Evolutionary conservation across 1,284 basidiomycete genomes (phyloP).

Genomic region (Papiliotrema flavescens): DNA sequence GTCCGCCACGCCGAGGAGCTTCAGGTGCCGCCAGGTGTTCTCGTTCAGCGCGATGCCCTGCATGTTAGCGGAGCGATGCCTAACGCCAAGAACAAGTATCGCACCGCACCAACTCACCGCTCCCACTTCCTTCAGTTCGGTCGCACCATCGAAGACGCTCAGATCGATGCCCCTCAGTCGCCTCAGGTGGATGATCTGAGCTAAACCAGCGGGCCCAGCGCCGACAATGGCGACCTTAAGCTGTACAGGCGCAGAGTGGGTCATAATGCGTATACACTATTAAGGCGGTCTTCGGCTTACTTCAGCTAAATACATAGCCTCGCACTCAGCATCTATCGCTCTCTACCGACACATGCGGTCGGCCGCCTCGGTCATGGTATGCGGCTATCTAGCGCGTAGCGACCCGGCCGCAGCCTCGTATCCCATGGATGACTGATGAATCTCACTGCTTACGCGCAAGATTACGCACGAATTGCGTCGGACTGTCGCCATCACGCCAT

Average conservation of each 20-base stretch:
- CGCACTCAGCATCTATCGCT: too few species aligned
- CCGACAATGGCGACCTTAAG: slow-evolving; percentile 26
- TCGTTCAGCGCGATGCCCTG: slow-evolving; percentile 35
- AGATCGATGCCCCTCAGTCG: slow-evolving; percentile 21
- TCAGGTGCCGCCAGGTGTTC: slow-evolving; percentile 34
- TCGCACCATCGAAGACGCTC: slow-evolving; percentile 29
- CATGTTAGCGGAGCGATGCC: neutral
- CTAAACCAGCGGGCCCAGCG: slow-evolving; percentile 30
- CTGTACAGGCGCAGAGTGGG: neutral
- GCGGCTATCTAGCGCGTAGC: too few species aligned
- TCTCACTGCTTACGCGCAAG: too few species aligned
- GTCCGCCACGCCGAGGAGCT: slow-evolving; percentile 24
- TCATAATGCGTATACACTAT: slow-evolving; percentile 4
- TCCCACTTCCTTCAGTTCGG: slow-evolving; percentile 34
- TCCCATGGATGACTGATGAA: too few species aligned
- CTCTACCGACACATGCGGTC: too few species aligned
- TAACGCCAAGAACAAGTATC: neutral
- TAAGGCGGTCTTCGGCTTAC: too few species aligned
- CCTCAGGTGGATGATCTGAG: slow-evolving; percentile 20
- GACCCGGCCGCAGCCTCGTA: neutral
- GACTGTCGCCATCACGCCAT: too few species aligned
- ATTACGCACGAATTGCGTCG: too few species aligned
- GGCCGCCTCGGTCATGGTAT: too few species aligned
- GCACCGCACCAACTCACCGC: slow-evolving; percentile 18
- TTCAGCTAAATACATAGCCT: too few species aligned